Evolutionary conservation across 2,329 filamentous ascomycete genomes (phyloP).

Genomic region (Lasiodiplodia sp.): DNA sequence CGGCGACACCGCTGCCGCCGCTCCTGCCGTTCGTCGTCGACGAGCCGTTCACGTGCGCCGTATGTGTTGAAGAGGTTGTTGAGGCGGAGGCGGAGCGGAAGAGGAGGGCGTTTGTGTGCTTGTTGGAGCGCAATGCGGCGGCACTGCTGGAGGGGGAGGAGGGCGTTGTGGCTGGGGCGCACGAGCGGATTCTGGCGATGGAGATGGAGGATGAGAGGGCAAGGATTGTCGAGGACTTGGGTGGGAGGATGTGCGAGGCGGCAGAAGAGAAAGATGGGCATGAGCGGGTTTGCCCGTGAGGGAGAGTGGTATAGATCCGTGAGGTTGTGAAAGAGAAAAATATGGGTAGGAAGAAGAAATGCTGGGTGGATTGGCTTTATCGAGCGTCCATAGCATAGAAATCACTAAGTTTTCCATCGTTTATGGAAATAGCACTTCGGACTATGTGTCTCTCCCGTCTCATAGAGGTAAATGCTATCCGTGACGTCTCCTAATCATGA

Average conservation of each 20-base stretch:
- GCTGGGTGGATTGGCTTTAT: too few species aligned
- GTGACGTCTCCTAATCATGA: too few species aligned
- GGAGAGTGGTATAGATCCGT: too few species aligned
- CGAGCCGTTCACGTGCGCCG: background rate
- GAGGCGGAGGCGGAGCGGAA: background rate
- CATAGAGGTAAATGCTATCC: too few species aligned
- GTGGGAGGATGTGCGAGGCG: background rate
- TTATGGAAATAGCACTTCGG: too few species aligned
- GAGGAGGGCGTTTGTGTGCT: background rate
- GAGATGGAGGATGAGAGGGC: conserved; percentile 7
- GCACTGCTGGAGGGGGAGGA: conserved; percentile 4
- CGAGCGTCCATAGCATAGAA: too few species aligned
- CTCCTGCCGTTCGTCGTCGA: background rate
- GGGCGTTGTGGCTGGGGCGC: background rate
- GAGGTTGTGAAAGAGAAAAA: background rate
- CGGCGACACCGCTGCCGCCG: background rate
- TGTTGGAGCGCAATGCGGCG: background rate
- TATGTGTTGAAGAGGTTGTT: background rate
- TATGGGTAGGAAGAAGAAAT: background rate
- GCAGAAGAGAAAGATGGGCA: conserved; percentile 9
- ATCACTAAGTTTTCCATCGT: too few species aligned
- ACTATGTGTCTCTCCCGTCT: too few species aligned
- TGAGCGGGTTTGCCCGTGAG: background rate
- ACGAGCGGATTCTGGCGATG: background rate
- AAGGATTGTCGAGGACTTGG: background rate